Conservation (phyloP, 2,329 filamentous ascomycete species). For the Intubia oerlemansii region DNA sequence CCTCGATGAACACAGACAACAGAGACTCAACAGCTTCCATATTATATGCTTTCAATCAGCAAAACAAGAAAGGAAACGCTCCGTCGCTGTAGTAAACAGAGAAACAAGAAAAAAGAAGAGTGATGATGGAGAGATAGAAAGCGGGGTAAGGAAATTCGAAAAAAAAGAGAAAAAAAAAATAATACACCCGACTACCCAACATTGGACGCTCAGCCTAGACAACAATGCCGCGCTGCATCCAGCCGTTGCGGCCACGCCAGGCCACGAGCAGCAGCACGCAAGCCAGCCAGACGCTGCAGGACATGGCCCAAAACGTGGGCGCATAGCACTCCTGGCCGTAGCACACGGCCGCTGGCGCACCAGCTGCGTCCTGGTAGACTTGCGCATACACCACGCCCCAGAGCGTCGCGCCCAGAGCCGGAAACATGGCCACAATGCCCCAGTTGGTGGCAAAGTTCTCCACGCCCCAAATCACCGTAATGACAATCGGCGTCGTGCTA, state of each 20-base stretch:
- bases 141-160: background rate
- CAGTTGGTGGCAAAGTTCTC: constrained; percentile 98
- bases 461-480: constrained; percentile 94
- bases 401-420: constrained; percentile 67
- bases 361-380: constrained; percentile 57
- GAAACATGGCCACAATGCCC: constrained; percentile 84
- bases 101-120: background rate
- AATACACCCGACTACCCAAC: too few relatives aligned
- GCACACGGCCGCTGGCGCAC: constrained; percentile 37
- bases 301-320: constrained; percentile 69
- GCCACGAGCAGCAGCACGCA: constrained; percentile 52
- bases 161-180: background rate
- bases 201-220: too few relatives aligned
- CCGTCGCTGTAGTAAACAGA: background rate
- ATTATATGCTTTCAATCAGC: too few relatives aligned
- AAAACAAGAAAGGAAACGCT: too few relatives aligned
- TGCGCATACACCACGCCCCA: constrained; percentile 82
- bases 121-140: background rate
- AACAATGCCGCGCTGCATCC: constrained; percentile 56
- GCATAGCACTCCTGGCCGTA: constrained; percentile 69
- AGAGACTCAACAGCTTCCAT: too few relatives aligned
- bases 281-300: constrained; percentile 57
- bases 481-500: constrained; percentile 71
- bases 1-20: too few relatives aligned
- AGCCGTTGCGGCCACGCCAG: constrained; percentile 60